Evolutionary conservation across 352 stramenopile genomes (phyloP).

Genomic region (Pythium angustatum): DNA sequence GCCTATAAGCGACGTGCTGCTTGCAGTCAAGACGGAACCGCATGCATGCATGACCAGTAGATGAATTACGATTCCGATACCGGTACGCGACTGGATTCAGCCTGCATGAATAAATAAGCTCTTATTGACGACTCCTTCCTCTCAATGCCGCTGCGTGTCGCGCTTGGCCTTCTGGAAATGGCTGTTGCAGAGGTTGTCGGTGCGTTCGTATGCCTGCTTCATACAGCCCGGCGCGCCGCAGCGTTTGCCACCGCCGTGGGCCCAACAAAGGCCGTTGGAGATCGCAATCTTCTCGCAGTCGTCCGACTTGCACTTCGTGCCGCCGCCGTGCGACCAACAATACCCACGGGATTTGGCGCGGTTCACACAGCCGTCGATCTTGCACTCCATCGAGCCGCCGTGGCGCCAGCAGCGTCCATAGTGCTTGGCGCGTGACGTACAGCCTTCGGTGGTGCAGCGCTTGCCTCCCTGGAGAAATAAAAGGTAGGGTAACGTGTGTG

Average conservation of each 20-base stretch:
- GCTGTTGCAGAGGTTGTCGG: constrained; percentile 67
- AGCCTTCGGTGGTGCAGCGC: constrained; percentile 53
- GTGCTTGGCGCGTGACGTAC: constrained; percentile 69
- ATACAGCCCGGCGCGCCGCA: constrained; percentile 56
- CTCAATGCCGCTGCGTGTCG: background rate
- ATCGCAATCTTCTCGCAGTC: constrained; percentile 78
- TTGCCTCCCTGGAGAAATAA: constrained; percentile 50
- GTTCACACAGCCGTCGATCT: constrained; percentile 63
- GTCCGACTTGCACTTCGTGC: constrained; percentile 69
- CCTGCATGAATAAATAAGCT: too few relatives aligned
- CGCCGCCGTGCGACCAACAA: constrained; percentile 82
- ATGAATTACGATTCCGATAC: too few relatives aligned
- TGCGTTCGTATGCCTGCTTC: constrained; percentile 77
- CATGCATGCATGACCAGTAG: too few relatives aligned
- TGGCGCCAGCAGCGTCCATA: constrained; percentile 70
- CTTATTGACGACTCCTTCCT: too few relatives aligned
- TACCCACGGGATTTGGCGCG: constrained; percentile 78
- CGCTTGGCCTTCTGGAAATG: constrained; percentile 38
- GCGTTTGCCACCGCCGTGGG: constrained; percentile 69
- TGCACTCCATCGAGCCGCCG: constrained; percentile 74
- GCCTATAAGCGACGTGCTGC: too few relatives aligned
- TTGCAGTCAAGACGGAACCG: too few relatives aligned
- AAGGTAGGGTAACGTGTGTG: too few relatives aligned
- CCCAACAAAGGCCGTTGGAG: constrained; percentile 73
- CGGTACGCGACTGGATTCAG: too few relatives aligned